A percentile compares a stretch with the other conserved stretches of the same genome.
Evolutionary conservation across 371 early-diverging fungal genomes (phyloP).

Genomic region (Synchytrium microbalum): DNA sequence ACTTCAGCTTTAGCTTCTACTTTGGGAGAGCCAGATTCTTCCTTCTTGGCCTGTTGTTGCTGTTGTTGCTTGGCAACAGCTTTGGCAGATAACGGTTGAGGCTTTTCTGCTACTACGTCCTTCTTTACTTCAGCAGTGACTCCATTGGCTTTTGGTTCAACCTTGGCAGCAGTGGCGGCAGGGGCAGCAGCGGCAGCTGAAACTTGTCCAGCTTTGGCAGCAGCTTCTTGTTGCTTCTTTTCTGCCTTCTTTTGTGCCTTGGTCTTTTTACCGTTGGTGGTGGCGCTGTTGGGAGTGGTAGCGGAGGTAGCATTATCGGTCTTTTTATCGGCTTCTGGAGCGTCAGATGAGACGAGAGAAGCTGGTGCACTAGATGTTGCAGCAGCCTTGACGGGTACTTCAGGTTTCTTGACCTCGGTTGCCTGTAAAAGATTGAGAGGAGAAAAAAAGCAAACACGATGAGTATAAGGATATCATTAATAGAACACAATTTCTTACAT

Average conservation of each 20-base stretch:
- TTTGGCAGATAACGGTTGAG: not conserved
- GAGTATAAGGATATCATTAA: no score
- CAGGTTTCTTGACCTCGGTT: no score
- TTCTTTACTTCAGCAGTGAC: not conserved
- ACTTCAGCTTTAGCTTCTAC: slow-evolving; percentile 7
- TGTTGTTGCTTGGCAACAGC: not conserved
- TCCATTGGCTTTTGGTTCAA: not conserved
- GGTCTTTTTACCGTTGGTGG: slow-evolving; percentile 30
- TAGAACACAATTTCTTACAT: no score
- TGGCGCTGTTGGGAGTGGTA: slow-evolving; percentile 34
- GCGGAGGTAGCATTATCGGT: slow-evolving; percentile 17
- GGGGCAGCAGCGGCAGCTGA: slow-evolving; percentile 14
- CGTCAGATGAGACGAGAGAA: not conserved
- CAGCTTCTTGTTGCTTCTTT: slow-evolving; percentile 30
- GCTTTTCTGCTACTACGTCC: not conserved
- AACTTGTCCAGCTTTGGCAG: slow-evolving; percentile 13
- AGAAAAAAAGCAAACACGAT: no score
- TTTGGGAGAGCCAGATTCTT: not conserved
- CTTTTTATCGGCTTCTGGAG: slow-evolving; percentile 20
- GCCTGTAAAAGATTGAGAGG: no score
- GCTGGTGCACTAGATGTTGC: not conserved
- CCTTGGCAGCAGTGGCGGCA: slow-evolving; percentile 5
- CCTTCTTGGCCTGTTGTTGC: not conserved
- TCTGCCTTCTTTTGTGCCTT: slow-evolving; percentile 40
- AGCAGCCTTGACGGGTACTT: slow-evolving; percentile 20